Conservation (phyloP, 164 flowering plant species). For the Piper betle region DNA sequence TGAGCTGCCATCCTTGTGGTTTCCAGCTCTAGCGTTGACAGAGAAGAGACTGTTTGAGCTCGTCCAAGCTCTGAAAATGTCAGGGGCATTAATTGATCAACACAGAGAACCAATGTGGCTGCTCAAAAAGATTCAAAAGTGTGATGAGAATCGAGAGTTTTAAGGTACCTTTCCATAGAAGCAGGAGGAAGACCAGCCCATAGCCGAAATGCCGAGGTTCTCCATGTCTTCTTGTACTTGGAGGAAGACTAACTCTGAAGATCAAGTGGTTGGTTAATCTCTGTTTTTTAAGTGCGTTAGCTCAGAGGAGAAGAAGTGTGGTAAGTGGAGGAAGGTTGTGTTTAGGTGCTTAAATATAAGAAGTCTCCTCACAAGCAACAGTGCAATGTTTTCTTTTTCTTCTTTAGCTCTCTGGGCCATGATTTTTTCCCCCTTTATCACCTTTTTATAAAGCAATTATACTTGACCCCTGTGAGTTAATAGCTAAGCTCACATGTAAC, state of each 20-base stretch:
- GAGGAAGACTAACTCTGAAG: background rate
- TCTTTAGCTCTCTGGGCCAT: background rate
- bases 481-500: too few relatives aligned
- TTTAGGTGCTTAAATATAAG: background rate
- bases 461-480: too few relatives aligned
- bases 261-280: too few relatives aligned
- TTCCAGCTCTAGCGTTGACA: constrained; percentile 38
- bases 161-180: constrained; percentile 1
- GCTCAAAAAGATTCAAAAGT: too few relatives aligned
- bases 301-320: background rate
- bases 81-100: too few relatives aligned
- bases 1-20: constrained; percentile 30
- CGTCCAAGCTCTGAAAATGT: constrained; percentile 31
- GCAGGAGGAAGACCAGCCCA: constrained; percentile 1
- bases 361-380: background rate
- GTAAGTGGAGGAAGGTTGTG: background rate
- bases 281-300: background rate
- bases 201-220: background rate
- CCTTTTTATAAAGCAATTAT: background rate
- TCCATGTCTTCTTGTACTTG: background rate
- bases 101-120: too few relatives aligned
- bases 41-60: constrained; percentile 40
- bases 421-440: background rate
- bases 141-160: too few relatives aligned
- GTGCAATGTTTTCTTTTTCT: background rate